These are phyloP conservation scores for Malus hybrid DNA, from an alignment of 331 rosid genomes.

Conservation along the genomic window DNA sequence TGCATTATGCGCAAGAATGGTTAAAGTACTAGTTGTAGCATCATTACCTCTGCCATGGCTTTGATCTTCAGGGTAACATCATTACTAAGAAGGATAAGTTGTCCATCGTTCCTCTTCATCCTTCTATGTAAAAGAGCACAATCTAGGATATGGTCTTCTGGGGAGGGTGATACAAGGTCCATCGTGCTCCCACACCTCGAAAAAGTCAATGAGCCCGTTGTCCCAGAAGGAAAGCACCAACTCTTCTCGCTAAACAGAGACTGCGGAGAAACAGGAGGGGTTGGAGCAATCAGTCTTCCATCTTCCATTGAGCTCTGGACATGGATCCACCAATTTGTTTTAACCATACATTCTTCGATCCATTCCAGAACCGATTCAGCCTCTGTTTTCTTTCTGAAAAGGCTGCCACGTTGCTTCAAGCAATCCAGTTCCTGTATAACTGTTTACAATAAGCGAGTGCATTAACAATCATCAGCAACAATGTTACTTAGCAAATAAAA, in stretches of 20 bases:
- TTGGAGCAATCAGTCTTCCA: constrained; percentile 39
- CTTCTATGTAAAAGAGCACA: constrained; percentile 47
- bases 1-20: not conserved
- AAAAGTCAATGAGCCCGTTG: constrained; percentile 15
- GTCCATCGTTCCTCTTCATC: constrained; percentile 33
- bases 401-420: constrained; percentile 38
- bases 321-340: constrained; percentile 73
- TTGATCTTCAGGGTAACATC: constrained; percentile 59
- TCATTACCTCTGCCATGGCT: constrained; percentile 78
- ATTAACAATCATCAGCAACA: constrained; percentile 6
- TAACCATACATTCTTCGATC: constrained; percentile 65
- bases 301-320: constrained; percentile 66
- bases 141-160: constrained; percentile 66
- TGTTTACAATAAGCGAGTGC: constrained; percentile 12
- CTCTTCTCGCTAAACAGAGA: constrained; percentile 26
- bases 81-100: constrained; percentile 58
- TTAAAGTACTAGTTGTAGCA: not conserved
- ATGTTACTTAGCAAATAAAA: not conserved
- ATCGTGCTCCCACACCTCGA: constrained; percentile 12
- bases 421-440: constrained; percentile 60
- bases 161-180: constrained; percentile 46
- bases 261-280: constrained; percentile 46
- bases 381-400: constrained; percentile 52
- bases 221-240: constrained; percentile 12
- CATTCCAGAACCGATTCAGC: constrained; percentile 62